A percentile compares a stretch with the other conserved stretches of the same genome.
phyloP scores from a whole-genome alignment of 495 filamentous ascomycete species.

The Aspergillus mulundensis region DNA sequence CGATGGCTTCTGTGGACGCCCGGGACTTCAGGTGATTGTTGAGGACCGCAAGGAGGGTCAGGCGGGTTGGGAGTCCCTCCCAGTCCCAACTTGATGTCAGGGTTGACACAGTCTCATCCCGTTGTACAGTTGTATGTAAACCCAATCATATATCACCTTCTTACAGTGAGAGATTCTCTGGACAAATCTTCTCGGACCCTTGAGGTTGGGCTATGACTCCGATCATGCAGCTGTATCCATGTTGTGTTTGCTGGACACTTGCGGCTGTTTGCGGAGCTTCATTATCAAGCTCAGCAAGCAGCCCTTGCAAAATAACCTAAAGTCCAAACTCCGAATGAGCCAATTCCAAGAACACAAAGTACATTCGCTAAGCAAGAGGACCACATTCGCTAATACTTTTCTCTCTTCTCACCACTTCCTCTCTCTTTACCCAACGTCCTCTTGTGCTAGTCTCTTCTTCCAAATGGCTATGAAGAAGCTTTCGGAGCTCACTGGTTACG shows the following conservation, averaged over 20 bases:
- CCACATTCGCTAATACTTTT: not conserved
- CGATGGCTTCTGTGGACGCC: constrained; percentile 56
- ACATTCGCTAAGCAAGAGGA: too few relatives aligned
- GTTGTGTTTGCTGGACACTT: too few relatives aligned
- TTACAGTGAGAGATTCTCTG: not conserved
- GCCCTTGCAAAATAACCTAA: too few relatives aligned
- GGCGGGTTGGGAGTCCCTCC: constrained; percentile 49
- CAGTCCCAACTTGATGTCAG: constrained; percentile 25
- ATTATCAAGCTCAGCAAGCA: too few relatives aligned
- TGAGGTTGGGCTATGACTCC: too few relatives aligned
- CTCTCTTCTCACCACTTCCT: too few relatives aligned
- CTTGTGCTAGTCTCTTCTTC: not conserved
- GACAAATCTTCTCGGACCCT: too few relatives aligned
- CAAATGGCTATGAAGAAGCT: constrained; percentile 4
- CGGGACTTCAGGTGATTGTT: constrained; percentile 53
- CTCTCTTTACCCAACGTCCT: not conserved
- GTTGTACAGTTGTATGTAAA: constrained; percentile 1
- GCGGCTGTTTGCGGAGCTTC: too few relatives aligned
- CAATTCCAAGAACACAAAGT: too few relatives aligned
- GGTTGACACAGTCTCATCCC: not conserved
- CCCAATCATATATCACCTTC: not conserved
- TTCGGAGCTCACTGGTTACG: not conserved
- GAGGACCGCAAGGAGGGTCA: constrained; percentile 46
- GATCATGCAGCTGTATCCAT: too few relatives aligned
- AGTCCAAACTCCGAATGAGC: too few relatives aligned